Base-by-base conservation (phyloP, 177 flowering plant genomes). In the Vitis hybrid region DNA sequence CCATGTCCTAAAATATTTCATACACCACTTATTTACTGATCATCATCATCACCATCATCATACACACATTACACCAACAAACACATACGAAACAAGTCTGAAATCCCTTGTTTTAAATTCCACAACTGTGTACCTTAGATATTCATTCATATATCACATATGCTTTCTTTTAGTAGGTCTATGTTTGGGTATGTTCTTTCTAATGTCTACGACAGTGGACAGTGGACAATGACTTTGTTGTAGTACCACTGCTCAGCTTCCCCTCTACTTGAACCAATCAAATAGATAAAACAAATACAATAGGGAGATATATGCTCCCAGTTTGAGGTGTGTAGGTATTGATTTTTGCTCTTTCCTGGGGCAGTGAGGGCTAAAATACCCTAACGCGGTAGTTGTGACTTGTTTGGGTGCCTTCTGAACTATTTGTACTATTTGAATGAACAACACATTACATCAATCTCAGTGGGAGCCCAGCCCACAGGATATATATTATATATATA, bases 381-480 rank as follows among this genome's bases (percentile, higher is more conserved):
- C 45, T 39, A 39, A 39, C 45, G 45, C 45, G 45, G 45, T 39
- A 7, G 45, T 39, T 39, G 45, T 39, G 45, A 39, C 45, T 39
- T 39, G 45, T 39, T 39, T 1, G 45, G 45, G 6, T 14, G 16
- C 56, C 16, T 13, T 53, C 56, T 53, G 56, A 12, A 13, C n/a
- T 12, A 53, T 14, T 16, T 53, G n/a, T 14, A 53, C 56, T 18
- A 57, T 57, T 57, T 57, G 60, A 57, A 57, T 57, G 60, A 57
- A 57, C 60, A 57, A 18, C 10, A 57, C 60, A 57, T 57, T 57
- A 18, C 60, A 19, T 53, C 60, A 57, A 57, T 14, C 60, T 57
- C 22, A 16, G 26, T 18, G 26, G 26, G 60, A 57, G 26, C 56
- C 16, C 15, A 16, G n/a, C 15, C n/a, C 15, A 15, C 56, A 14